Conservation (phyloP, 2,329 filamentous ascomycete species). For the Beauveria bassiana region DNA sequence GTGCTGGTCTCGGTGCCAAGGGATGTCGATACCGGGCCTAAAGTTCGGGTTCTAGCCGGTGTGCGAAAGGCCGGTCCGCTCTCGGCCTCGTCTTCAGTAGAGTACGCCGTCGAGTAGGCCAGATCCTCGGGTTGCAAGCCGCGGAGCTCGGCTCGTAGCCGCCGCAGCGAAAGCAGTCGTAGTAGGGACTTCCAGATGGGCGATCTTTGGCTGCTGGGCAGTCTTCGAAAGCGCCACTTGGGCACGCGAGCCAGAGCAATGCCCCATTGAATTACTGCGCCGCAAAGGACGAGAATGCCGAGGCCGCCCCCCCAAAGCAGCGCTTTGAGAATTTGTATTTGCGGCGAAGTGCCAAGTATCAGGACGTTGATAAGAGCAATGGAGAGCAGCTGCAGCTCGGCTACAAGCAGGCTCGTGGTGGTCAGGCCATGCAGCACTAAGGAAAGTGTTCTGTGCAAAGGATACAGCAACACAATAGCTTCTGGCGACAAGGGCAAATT, state of each 20-base stretch:
- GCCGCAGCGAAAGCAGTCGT: constrained; percentile 37
- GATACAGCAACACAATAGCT: constrained; percentile 61
- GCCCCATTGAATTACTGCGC: constrained; percentile 71
- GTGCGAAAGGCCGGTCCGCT: constrained; percentile 13
- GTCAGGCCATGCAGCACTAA: constrained; percentile 70
- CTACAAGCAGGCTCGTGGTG: constrained; percentile 77
- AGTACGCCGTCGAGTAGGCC: constrained; percentile 23
- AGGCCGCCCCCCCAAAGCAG: constrained; percentile 81
- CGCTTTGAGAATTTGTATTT: constrained; percentile 76
- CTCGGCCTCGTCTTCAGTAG: constrained; percentile 26
- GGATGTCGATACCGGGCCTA: constrained; percentile 10
- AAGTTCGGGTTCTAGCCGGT: constrained; percentile 23
- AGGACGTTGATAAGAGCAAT: constrained; percentile 74
- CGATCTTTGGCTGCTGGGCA: constrained; percentile 29
- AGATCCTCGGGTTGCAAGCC: constrained; percentile 24
- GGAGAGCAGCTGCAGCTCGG: constrained; percentile 83
- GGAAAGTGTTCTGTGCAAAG: constrained; percentile 73
- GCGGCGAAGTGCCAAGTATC: constrained; percentile 69
- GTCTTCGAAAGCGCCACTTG: constrained; percentile 75
- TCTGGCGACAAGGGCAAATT: constrained; percentile 42
- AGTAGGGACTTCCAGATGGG: constrained; percentile 31
- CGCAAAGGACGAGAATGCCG: constrained; percentile 63
- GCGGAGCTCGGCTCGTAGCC: constrained; percentile 34
- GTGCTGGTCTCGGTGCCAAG: constrained; percentile 7
- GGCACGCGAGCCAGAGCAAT: constrained; percentile 82